Evolutionary conservation across 129 eudicot genomes (phyloP).

Genomic region (Deinandra increscens): DNA sequence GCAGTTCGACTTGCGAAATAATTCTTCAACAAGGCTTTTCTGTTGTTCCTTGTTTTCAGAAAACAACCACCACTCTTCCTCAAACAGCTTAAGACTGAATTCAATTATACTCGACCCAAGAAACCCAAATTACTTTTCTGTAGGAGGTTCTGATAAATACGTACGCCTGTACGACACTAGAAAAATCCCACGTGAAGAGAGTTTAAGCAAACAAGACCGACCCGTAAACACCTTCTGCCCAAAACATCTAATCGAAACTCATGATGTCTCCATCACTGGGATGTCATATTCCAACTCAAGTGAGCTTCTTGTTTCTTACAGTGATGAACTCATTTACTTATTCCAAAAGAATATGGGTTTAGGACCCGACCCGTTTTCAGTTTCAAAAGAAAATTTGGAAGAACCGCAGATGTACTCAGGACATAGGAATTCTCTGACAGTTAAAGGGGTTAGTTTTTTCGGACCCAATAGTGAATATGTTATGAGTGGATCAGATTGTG

Average conservation of each 20-base stretch:
- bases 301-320: conserved; percentile 78
- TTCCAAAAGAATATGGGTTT: conserved; percentile 68
- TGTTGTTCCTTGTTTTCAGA: conserved; percentile 59
- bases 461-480: conserved; percentile 78
- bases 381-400: conserved; percentile 31
- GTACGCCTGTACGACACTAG: conserved; percentile 81
- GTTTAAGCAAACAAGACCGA: conserved; percentile 43
- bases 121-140: conserved; percentile 72
- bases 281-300: conserved; percentile 66
- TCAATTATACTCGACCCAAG: conserved; percentile 74
- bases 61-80: conserved; percentile 33
- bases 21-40: conserved; percentile 68
- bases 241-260: conserved; percentile 44
- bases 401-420: conserved; percentile 59
- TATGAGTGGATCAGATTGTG: conserved; percentile 91
- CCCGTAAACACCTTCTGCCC: conserved; percentile 75
- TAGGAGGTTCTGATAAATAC: conserved; percentile 74
- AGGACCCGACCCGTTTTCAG: conserved; percentile 50
- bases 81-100: conserved; percentile 52
- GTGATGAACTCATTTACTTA: conserved; percentile 71
- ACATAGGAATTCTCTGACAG: conserved; percentile 76
- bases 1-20: conserved; percentile 86
- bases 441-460: conserved; percentile 88
- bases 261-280: conserved; percentile 61
- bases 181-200: conserved; percentile 34